These are phyloP conservation scores for Aspergillus texensis DNA, from an alignment of 2,329 filamentous ascomycete species.

Conservation along the genomic window DNA sequence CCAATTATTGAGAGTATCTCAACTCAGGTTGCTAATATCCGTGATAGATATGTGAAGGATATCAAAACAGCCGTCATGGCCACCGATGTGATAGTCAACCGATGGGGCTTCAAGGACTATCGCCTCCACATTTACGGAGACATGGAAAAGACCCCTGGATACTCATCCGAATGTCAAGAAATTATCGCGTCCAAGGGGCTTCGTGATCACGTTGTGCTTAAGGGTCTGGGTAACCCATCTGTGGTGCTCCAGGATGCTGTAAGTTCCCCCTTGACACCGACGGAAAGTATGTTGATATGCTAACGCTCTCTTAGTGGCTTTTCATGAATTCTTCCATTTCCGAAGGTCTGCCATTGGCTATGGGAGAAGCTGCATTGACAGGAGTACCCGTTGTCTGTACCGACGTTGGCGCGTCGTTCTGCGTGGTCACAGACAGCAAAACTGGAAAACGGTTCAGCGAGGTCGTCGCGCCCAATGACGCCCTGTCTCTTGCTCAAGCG, in stretches of 20 bases:
- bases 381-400: slow-evolving; percentile 49
- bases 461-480: slow-evolving; percentile 67
- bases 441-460: slow-evolving; percentile 59
- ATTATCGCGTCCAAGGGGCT: slow-evolving; percentile 59
- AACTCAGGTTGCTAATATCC: not conserved
- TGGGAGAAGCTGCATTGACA: slow-evolving; percentile 50
- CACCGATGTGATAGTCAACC: slow-evolving; percentile 66
- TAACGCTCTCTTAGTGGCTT: slow-evolving; percentile 44
- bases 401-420: slow-evolving; percentile 45
- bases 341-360: slow-evolving; percentile 48
- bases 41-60: slow-evolving; percentile 50
- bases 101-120: slow-evolving; percentile 67
- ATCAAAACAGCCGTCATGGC: slow-evolving; percentile 67
- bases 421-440: slow-evolving; percentile 45
- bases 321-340: slow-evolving; percentile 54
- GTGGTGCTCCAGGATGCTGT: slow-evolving; percentile 56
- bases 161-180: slow-evolving; percentile 62
- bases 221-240: slow-evolving; percentile 60
- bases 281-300: not conserved
- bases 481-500: slow-evolving; percentile 60
- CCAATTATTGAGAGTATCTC: not conserved
- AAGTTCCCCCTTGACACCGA: not conserved
- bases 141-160: slow-evolving; percentile 64
- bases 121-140: slow-evolving; percentile 65
- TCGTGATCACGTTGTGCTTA: slow-evolving; percentile 53